phyloP scores from a whole-genome alignment of 768 basidiomycete species.

The Pleurotus citrinopileatus region DNA sequence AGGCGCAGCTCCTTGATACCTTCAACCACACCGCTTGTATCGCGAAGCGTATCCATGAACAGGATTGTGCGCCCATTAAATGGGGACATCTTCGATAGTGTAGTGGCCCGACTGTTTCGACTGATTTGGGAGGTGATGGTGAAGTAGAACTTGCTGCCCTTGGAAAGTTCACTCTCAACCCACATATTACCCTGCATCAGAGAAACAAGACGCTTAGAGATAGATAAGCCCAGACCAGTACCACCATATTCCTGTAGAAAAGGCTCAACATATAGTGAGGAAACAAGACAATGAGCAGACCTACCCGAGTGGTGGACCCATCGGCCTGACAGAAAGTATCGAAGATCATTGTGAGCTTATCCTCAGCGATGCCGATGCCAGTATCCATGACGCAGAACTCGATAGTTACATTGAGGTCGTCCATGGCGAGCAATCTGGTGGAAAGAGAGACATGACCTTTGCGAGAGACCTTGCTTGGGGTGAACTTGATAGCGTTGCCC shows the following conservation, averaged over 20 bases:
- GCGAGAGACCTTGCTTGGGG: conserved; percentile 68
- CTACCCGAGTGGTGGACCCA: conserved; percentile 90
- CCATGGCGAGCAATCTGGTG: conserved; percentile 72
- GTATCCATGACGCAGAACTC: conserved; percentile 98
- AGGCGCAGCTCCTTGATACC: conserved; percentile 78
- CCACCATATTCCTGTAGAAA: conserved; percentile 84
- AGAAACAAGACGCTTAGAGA: conserved; percentile 93
- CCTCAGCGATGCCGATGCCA: conserved; percentile 97
- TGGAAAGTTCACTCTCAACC: conserved; percentile 94
- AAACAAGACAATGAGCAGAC: conserved; percentile 24
- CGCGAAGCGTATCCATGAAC: conserved; percentile 82
- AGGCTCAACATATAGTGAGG: conserved; percentile 9
- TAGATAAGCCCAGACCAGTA: conserved; percentile 92
- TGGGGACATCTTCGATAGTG: conserved; percentile 75
- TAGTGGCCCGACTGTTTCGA: conserved; percentile 66
- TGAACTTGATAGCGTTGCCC: conserved; percentile 97
- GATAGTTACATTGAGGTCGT: conserved; percentile 83
- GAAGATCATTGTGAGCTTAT: conserved; percentile 96
- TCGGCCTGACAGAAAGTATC: conserved; percentile 99
- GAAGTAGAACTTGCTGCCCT: conserved; percentile 95
- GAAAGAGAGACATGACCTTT: conserved; percentile 90
- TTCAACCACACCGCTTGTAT: conserved; percentile 70
- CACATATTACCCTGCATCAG: conserved; percentile 99
- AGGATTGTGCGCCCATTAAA: conserved; percentile 86
- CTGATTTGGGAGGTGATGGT: conserved; percentile 86